These are phyloP conservation scores for Tetrapisispora iriomotensis DNA, from an alignment of 805 yeast genomes.

Conservation along the genomic window DNA sequence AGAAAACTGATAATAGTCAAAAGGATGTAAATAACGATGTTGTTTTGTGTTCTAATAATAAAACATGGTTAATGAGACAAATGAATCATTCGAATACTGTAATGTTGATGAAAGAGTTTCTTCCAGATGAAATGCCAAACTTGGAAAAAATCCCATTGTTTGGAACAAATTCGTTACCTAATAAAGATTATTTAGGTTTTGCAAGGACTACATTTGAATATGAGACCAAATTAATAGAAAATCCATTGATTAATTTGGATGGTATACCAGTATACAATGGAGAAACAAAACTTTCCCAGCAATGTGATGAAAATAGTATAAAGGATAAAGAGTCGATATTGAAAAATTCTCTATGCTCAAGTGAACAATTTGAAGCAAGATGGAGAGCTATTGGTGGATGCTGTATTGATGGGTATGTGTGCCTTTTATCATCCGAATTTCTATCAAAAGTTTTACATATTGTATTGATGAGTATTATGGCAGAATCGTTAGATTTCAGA, in stretches of 20 bases:
- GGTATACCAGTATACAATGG: slow-evolving; percentile 34
- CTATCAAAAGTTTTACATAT: slow-evolving; percentile 30
- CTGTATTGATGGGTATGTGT: slow-evolving; percentile 37
- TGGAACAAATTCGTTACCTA: slow-evolving; percentile 28
- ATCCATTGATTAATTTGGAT: slow-evolving; percentile 24
- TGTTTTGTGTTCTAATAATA: slow-evolving; percentile 47
- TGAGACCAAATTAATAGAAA: slow-evolving; percentile 30
- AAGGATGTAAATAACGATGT: slow-evolving; percentile 32
- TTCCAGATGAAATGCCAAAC: slow-evolving; percentile 12
- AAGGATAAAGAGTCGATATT: slow-evolving; percentile 29
- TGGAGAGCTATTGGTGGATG: slow-evolving; percentile 54
- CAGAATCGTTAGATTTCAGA: slow-evolving; percentile 26
- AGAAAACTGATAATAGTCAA: neutral
- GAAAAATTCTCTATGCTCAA: slow-evolving; percentile 44
- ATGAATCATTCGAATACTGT: slow-evolving; percentile 84
- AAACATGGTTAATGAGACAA: slow-evolving; percentile 60
- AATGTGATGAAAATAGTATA: slow-evolving; percentile 6
- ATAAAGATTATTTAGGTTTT: slow-evolving; percentile 25
- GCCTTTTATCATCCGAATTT: slow-evolving; percentile 30
- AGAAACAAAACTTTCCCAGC: slow-evolving; percentile 9
- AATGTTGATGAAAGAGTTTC: slow-evolving; percentile 36
- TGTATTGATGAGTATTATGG: slow-evolving; percentile 32
- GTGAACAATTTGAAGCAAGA: slow-evolving; percentile 37
- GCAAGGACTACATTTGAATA: slow-evolving; percentile 25
- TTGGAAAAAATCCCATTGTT: slow-evolving; percentile 18